phyloP scores from a whole-genome alignment of 1,284 basidiomycete genomes.

The Pseudozyma sp. region DNA sequence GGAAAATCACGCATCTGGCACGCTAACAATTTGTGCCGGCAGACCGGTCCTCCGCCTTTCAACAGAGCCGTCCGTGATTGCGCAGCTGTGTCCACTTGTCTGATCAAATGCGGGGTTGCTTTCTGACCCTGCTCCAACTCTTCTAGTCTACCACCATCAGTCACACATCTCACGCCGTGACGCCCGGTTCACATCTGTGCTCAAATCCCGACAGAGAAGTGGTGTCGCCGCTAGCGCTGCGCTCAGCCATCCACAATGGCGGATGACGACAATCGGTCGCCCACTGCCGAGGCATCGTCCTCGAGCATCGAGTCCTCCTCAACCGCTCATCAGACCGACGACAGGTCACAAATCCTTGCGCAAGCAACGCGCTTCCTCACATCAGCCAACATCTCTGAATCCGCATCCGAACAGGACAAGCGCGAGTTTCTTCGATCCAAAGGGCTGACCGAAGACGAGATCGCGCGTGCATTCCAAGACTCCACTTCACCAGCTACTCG shows the following conservation, averaged over 20 bases:
- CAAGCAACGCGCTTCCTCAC: constrained; percentile 66
- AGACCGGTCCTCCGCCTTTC: constrained; percentile 38
- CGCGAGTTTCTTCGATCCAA: constrained; percentile 59
- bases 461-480: constrained; percentile 53
- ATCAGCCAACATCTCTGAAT: constrained; percentile 45
- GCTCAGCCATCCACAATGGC: constrained; percentile 14
- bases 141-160: too few relatives aligned
- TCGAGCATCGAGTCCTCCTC: constrained; percentile 1
- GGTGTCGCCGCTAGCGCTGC: not conserved
- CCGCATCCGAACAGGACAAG: constrained; percentile 43
- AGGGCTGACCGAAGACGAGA: constrained; percentile 59
- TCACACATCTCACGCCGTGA: too few relatives aligned
- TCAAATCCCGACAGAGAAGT: too few relatives aligned
- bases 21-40: constrained; percentile 7
- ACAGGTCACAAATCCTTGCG: constrained; percentile 48
- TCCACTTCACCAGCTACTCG: constrained; percentile 50
- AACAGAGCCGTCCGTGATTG: constrained; percentile 15
- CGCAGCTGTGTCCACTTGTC: not conserved
- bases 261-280: constrained; percentile 20
- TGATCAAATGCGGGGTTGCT: constrained; percentile 13
- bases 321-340: constrained; percentile 1
- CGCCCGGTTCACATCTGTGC: too few relatives aligned
- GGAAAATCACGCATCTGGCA: constrained; percentile 8
- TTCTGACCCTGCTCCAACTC: not conserved
- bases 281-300: constrained; percentile 10